These are phyloP conservation scores for Butyriboletus regius DNA, from an alignment of 1,284 basidiomycete genomes.

Conservation along the genomic window DNA sequence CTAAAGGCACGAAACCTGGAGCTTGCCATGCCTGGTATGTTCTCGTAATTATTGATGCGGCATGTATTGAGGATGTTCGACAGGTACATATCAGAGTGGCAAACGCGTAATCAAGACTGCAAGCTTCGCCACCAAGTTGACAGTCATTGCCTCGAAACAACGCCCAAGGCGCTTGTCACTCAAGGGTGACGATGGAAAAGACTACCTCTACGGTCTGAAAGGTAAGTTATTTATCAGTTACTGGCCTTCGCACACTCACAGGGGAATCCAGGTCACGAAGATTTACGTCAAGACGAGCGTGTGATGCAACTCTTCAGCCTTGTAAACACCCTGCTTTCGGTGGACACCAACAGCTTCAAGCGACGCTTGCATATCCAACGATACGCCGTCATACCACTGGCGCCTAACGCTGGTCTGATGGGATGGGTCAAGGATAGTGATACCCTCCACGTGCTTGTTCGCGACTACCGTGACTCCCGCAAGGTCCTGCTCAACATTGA, in stretches of 20 bases:
- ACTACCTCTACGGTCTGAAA: conserved; percentile 91
- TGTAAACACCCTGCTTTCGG: conserved; percentile 88
- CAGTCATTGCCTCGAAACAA: conserved; percentile 97
- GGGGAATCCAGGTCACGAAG: conserved; percentile 74
- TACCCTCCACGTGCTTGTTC: conserved; percentile 95
- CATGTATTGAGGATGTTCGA: background rate
- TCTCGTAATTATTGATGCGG: background rate
- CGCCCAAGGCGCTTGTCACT: conserved; percentile 85
- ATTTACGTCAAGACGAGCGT: conserved; percentile 95
- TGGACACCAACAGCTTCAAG: conserved; percentile 94
- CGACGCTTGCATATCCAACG: conserved; percentile 90
- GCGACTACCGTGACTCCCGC: conserved; percentile 87
- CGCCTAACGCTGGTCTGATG: conserved; percentile 89
- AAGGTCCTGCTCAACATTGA: conserved; percentile 98
- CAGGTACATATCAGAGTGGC: conserved; percentile 90
- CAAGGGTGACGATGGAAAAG: conserved; percentile 86
- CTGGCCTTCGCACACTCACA: conserved; percentile 2
- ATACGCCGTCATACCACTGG: conserved; percentile 90
- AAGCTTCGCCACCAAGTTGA: conserved; percentile 79
- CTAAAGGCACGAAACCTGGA: conserved; percentile 86
- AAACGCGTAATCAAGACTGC: conserved; percentile 78
- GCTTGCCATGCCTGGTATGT: conserved; percentile 83
- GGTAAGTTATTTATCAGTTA: conserved; percentile 38
- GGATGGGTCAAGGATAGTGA: conserved; percentile 97
- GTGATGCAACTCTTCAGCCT: conserved; percentile 99